Conservation (phyloP, 139 green algal genomes). For the Coccomyxa sp. region DNA sequence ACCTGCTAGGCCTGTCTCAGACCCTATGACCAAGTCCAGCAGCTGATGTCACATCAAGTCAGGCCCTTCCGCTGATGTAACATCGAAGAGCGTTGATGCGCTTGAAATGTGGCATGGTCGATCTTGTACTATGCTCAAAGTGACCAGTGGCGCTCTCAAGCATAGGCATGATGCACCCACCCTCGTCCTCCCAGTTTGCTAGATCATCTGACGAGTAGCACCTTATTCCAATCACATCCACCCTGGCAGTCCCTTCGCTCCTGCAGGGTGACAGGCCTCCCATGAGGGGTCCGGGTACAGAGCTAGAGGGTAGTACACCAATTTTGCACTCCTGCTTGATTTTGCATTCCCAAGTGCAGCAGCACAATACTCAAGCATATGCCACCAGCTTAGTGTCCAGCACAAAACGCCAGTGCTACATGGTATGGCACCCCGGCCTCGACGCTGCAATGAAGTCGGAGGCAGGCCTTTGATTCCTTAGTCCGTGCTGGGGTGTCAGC, state of each 20-base stretch:
- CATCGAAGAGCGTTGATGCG: not conserved
- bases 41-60: not conserved
- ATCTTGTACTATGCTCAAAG: too few relatives aligned
- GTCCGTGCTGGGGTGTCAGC: not conserved
- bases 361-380: not conserved
- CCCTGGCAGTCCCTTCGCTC: not conserved
- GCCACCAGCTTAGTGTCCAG: too few relatives aligned
- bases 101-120: too few relatives aligned
- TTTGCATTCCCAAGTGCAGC: not conserved
- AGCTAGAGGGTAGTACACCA: not conserved
- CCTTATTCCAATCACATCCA: conserved; percentile 41
- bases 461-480: not conserved
- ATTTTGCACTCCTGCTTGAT: not conserved
- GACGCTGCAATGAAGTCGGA: not conserved
- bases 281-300: too few relatives aligned
- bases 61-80: not conserved
- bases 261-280: not conserved
- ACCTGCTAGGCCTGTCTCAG: too few relatives aligned
- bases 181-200: conserved; percentile 25
- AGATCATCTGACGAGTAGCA: conserved; percentile 40
- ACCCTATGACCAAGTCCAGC: not conserved
- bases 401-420: too few relatives aligned
- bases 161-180: too few relatives aligned
- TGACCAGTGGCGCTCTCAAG: too few relatives aligned
- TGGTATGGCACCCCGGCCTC: too few relatives aligned